Evolutionary conservation across 805 yeast species (phyloP), one percentile per base, ranked within the genome.

Genomic region (Hanseniaspora valbyensis): DNA sequence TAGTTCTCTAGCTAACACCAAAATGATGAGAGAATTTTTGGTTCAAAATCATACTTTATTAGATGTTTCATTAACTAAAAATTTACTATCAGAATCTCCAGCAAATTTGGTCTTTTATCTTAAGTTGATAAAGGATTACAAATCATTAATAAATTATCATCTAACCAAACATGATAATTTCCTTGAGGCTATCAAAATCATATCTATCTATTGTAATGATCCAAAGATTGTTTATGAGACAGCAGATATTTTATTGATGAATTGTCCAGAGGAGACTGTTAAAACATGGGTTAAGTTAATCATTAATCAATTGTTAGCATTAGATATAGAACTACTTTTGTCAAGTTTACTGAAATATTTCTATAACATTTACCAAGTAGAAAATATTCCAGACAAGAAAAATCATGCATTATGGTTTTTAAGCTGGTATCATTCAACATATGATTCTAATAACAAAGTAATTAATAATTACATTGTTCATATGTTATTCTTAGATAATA

Each of bases 271-370:
- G 26, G 73, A 71, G 12, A 86, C 95, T 0, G 77, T 85, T 1
- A 82, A 81, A 46, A 71, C 84, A 0, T 92, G 96, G 96, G 73
- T 84, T 59, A 73, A 79, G 45, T 61, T 80, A 39, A 38, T 56
- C 2, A 59, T 69, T 3, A 33, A 33, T 18, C 32, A 48, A 45
- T 58, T 70, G 0, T 66, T 65, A 24, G 58, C 60, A 7, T 55
- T 90, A 2, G 76, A 83, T 52, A 80, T 82, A 43, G 72, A 74
- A 13, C 77, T 72, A 53, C 68, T 92, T 21, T 63, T 92, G 2
- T 95, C 96, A 2, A 80, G 96, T 0, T 67, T 90, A 12, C 63
- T 88, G 54, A 73, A 80, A 0, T 87, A 83, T 64, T 79, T 80
- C 58, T 74, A 78, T 36, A 71, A 69, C 44, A 66, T 66, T 32